Conservation (phyloP, 2,329 filamentous ascomycete genomes). For the Zymoseptoria passerinii region DNA sequence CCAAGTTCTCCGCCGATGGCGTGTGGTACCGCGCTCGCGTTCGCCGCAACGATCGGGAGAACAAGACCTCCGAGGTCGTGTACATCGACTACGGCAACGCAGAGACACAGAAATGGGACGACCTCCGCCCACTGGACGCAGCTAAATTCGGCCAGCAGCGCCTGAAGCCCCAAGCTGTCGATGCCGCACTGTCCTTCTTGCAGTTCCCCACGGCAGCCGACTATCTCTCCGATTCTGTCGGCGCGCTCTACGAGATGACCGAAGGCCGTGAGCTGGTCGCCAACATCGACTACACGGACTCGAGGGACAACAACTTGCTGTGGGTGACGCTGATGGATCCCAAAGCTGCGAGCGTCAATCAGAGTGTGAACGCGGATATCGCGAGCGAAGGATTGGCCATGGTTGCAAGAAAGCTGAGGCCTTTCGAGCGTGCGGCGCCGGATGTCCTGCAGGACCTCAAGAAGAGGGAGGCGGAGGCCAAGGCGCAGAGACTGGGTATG, state of each 20-base stretch:
- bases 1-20: conserved; percentile 79
- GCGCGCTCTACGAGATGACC: conserved; percentile 66
- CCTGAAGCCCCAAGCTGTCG: conserved; percentile 77
- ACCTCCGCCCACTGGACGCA: conserved; percentile 71
- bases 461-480: conserved; percentile 68
- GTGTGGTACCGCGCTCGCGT: conserved; percentile 93
- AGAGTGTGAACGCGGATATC: conserved; percentile 85
- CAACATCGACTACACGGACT: conserved; percentile 76
- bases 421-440: conserved; percentile 74
- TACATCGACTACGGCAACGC: conserved; percentile 97
- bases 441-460: conserved; percentile 64
- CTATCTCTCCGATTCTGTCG: conserved; percentile 73
- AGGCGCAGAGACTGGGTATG: conserved; percentile 72
- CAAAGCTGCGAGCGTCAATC: conserved; percentile 51
- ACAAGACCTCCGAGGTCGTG: conserved; percentile 79
- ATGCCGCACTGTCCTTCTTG: conserved; percentile 78
- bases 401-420: conserved; percentile 84
- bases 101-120: conserved; percentile 77
- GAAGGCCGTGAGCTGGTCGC: conserved; percentile 69
- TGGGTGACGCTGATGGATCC: conserved; percentile 86
- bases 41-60: conserved; percentile 83
- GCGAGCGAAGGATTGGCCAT: conserved; percentile 77
- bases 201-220: conserved; percentile 77
- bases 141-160: conserved; percentile 71
- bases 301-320: conserved; percentile 64